These are phyloP conservation scores for Ambrosiella xylebori DNA, from an alignment of 2,329 filamentous ascomycete species.

Conservation along the genomic window DNA sequence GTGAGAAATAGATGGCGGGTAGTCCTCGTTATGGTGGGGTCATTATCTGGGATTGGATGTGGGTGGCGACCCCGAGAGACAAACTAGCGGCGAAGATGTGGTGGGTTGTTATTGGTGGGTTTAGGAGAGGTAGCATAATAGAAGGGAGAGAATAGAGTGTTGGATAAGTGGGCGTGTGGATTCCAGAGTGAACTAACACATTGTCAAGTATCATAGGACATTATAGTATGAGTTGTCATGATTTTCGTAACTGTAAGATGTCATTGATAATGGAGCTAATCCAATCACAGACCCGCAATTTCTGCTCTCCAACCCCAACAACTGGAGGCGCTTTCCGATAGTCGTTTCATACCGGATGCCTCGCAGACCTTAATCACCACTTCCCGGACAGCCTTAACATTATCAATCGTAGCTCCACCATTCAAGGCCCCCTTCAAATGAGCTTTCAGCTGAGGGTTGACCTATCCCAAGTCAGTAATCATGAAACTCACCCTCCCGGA, in stretches of 20 bases:
- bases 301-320: slow-evolving; percentile 31
- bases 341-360: slow-evolving; percentile 28
- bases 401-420: slow-evolving; percentile 29
- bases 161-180: background rate
- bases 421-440: slow-evolving; percentile 34
- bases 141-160: background rate
- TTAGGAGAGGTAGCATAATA: background rate
- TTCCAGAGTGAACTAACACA: too few species aligned
- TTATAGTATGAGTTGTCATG: too few species aligned
- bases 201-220: too few species aligned
- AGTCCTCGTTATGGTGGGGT: background rate
- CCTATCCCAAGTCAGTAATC: slow-evolving; percentile 17
- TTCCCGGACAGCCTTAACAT: slow-evolving; percentile 31
- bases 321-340: slow-evolving; percentile 19
- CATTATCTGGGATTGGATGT: background rate
- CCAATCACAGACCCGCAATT: slow-evolving; percentile 24
- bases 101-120: background rate
- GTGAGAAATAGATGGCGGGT: background rate
- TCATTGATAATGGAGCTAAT: background rate
- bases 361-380: slow-evolving; percentile 29
- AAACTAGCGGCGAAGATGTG: background rate
- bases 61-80: background rate
- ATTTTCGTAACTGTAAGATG: too few species aligned
- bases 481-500: background rate
- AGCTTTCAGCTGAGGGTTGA: slow-evolving; percentile 35